Conservation (phyloP, 73 alveolate species). For the Stentor coeruleus region DNA sequence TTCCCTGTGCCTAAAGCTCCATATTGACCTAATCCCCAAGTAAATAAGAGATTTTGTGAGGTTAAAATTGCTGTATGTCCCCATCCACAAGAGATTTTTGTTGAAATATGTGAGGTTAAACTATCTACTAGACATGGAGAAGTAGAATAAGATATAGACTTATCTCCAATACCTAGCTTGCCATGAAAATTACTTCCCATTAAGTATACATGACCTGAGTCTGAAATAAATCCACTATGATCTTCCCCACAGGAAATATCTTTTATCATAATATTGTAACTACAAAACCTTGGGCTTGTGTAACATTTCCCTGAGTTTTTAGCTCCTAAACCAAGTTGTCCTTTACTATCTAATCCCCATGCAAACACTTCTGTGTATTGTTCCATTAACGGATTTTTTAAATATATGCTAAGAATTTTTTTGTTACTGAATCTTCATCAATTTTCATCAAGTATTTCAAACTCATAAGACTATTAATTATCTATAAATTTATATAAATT, state of each 20-base stretch:
- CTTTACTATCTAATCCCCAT: conserved; percentile 51
- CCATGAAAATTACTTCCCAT: conserved; percentile 74
- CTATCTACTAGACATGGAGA: conserved; percentile 33
- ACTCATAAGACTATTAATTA: no score
- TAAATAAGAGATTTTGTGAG: conserved; percentile 61
- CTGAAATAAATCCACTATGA: conserved; percentile 53
- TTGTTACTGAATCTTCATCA: no score
- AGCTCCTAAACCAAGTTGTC: conserved; percentile 36
- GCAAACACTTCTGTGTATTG: conserved; percentile 31
- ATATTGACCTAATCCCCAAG: conserved; percentile 85
- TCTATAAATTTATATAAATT: no score
- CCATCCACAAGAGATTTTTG: conserved; percentile 73
- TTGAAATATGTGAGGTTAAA: conserved; percentile 20
- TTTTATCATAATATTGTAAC: conserved; percentile 39
- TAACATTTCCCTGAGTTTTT: conserved; percentile 32
- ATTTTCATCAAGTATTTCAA: no score
- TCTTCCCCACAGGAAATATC: conserved; percentile 62
- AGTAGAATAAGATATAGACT: conserved; percentile 14
- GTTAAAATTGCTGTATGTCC: conserved; percentile 81
- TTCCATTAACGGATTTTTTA: background rate
- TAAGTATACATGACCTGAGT: conserved; percentile 46
- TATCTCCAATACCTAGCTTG: conserved; percentile 59
- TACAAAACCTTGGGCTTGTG: conserved; percentile 51
- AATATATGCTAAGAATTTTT: no score
- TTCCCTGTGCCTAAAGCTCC: conserved; percentile 53